Evolutionary conservation across 805 yeast species (phyloP).

Genomic region (Nakazawaea ishiwadae): DNA sequence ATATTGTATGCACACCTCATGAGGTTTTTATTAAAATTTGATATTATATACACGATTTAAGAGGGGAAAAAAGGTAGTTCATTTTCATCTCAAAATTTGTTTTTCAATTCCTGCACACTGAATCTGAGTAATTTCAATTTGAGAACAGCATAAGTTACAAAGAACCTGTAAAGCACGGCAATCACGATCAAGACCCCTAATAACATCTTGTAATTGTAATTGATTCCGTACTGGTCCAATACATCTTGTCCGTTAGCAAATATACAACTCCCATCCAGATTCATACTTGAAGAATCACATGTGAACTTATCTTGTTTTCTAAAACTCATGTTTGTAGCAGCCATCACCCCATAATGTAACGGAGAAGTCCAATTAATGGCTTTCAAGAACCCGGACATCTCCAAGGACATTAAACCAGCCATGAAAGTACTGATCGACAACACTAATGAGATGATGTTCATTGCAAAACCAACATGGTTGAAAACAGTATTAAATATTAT

Average conservation of each 20-base stretch:
- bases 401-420: slow-evolving; percentile 80
- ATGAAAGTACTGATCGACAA: slow-evolving; percentile 71
- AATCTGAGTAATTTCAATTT: slow-evolving; percentile 20
- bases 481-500: slow-evolving; percentile 73
- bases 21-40: too few species aligned
- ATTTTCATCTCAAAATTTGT: neutral
- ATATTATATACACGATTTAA: too few species aligned
- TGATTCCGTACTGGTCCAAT: slow-evolving; percentile 44
- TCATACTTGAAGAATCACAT: slow-evolving; percentile 31
- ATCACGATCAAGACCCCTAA: slow-evolving; percentile 35
- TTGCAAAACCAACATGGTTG: slow-evolving; percentile 74
- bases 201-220: slow-evolving; percentile 30
- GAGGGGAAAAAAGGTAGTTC: too few species aligned
- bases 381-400: slow-evolving; percentile 64
- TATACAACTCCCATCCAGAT: slow-evolving; percentile 36
- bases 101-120: slow-evolving; percentile 12
- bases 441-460: slow-evolving; percentile 62
- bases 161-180: slow-evolving; percentile 34
- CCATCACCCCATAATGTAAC: slow-evolving; percentile 62
- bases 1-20: too few species aligned
- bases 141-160: slow-evolving; percentile 29
- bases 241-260: slow-evolving; percentile 53
- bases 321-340: slow-evolving; percentile 58
- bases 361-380: slow-evolving; percentile 80
- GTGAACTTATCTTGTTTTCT: slow-evolving; percentile 40